Evolutionary conservation across 2,329 filamentous ascomycete genomes (phyloP), one percentile per base, ranked within the genome.

Genomic region (Fusarium sp.): DNA sequence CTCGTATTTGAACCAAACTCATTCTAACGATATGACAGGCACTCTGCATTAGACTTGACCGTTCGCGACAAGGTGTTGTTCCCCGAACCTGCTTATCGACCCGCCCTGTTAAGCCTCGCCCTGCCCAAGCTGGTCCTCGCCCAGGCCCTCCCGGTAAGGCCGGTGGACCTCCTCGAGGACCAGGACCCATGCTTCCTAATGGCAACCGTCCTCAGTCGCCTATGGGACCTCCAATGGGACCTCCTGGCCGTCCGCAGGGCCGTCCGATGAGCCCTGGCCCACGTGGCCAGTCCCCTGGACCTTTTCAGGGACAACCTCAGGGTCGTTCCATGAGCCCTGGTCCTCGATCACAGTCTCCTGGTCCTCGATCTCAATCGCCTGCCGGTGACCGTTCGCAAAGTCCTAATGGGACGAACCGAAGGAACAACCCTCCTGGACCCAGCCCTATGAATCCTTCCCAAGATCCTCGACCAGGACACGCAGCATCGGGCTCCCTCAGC

Each of bases 81-180:
- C 96, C 96, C 15, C 89, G 96, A 71, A 97, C 94, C 37, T 99
- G 96, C 81, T 85, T 99, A 49, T 98, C 96, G 15, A 92, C 93
- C 59, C 90, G 94, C 49, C 93, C 95, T 19, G 92, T 98, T 66
- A 97, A 96, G 83, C 93, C 94, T 46, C 91, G 94, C 45, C 83
- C 87, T 40, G 82, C 82, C 20, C 82, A 79, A 54, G 81, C 82
- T 32, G 82, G 82, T 51, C 84, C 84, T 52, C 82, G 83, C 19
- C 63, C 64, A 63, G 86, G 86, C 37, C 87, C 83, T 62, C 85
- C 87, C 5, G 79, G 88, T 51, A 87, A 85, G 27, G 65, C 68
- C 6, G 64, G 55, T 11, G 65, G 69, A 54, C 65, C 72, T 27
- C 65, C 72, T 27, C 70, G 65, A 45, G 68, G 73, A 41, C 70